Conservation (phyloP, 805 yeast species). For the Zygosaccharomyces bailii region DNA sequence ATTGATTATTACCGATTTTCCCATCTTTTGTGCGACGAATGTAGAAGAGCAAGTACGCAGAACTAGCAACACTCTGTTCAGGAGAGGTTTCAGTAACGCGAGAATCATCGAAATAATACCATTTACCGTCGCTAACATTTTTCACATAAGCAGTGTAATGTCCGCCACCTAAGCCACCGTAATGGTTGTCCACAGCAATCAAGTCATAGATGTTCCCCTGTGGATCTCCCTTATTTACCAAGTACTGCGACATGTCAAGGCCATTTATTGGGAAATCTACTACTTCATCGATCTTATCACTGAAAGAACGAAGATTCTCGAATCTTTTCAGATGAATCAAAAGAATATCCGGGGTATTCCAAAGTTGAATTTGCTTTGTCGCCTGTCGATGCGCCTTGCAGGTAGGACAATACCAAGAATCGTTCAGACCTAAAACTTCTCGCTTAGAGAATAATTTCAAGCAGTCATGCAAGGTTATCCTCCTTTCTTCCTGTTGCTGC, state of each 20-base stretch:
- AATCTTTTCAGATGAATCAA: slow-evolving; percentile 89
- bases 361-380: slow-evolving; percentile 81
- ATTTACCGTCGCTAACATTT: slow-evolving; percentile 67
- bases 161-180: slow-evolving; percentile 95
- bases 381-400: slow-evolving; percentile 91
- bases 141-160: slow-evolving; percentile 91
- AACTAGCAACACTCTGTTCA: slow-evolving; percentile 58
- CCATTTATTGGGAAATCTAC: slow-evolving; percentile 87
- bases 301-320: slow-evolving; percentile 74
- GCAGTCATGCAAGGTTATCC: slow-evolving; percentile 69
- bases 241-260: slow-evolving; percentile 64
- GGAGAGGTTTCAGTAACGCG: slow-evolving; percentile 63
- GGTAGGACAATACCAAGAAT: slow-evolving; percentile 88
- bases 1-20: slow-evolving; percentile 47
- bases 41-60: slow-evolving; percentile 86
- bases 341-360: slow-evolving; percentile 91
- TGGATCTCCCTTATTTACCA: slow-evolving; percentile 37
- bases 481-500: slow-evolving; percentile 35
- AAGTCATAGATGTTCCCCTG: slow-evolving; percentile 63
- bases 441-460: slow-evolving; percentile 69
- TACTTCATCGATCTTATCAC: slow-evolving; percentile 82
- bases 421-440: slow-evolving; percentile 83
- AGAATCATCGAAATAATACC: slow-evolving; percentile 92
- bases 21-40: slow-evolving; percentile 43
- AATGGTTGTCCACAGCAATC: slow-evolving; percentile 92